phyloP scores from a whole-genome alignment of 169 alveolate genomes.

The Prorocentrum cordatum region DNA sequence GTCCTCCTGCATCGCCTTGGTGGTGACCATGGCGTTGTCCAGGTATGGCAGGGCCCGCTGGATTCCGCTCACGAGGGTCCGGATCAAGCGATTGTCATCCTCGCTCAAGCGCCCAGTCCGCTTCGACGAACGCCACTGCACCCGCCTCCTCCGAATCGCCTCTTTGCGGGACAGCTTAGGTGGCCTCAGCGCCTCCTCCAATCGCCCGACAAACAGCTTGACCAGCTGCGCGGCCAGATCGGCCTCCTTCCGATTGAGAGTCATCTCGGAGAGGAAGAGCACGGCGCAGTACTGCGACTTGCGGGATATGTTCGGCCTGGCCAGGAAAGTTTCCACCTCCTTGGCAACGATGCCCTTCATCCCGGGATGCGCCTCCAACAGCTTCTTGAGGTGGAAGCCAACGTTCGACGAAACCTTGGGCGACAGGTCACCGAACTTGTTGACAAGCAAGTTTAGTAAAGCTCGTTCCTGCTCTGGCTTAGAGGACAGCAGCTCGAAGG shows the following conservation, averaged over 20 bases:
- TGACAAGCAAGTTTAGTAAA: neutral
- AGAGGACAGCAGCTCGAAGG: neutral
- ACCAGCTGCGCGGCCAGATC: neutral
- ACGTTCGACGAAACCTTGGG: neutral
- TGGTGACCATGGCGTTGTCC: neutral
- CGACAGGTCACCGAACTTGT: neutral
- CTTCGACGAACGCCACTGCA: too few species aligned
- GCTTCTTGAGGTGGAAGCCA: neutral
- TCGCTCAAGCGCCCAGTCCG: too few species aligned
- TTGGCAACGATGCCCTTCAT: neutral
- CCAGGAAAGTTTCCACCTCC: neutral
- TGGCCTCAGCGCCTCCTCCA: too few species aligned
- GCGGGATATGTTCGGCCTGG: neutral
- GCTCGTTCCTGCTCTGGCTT: neutral
- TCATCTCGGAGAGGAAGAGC: neutral
- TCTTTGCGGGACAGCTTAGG: too few species aligned
- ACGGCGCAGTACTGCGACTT: neutral
- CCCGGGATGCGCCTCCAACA: neutral
- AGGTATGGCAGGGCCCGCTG: neutral
- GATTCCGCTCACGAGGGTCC: neutral
- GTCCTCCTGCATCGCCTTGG: neutral
- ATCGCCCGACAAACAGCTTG: neutral
- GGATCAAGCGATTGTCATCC: too few species aligned
- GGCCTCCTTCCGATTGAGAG: neutral
- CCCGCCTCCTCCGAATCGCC: too few species aligned